phyloP scores from a whole-genome alignment of 2,329 filamentous ascomycete species.

The Colletotrichum lupini region DNA sequence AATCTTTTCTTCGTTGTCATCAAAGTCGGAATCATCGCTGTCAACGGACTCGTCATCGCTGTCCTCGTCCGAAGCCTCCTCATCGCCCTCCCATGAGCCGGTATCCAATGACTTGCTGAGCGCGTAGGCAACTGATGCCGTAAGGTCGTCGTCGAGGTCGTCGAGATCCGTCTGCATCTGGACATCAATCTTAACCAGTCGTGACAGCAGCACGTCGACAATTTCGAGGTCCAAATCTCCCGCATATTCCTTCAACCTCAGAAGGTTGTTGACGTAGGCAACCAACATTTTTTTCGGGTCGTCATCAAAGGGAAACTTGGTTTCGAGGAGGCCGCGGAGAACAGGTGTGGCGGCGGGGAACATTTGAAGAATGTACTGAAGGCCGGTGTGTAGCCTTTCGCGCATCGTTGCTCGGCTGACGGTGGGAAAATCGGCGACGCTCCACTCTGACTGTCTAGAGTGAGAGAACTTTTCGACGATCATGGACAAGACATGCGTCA shows the following conservation, averaged over 20 bases:
- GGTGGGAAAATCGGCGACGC: slow-evolving; percentile 62
- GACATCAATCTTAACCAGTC: slow-evolving; percentile 92
- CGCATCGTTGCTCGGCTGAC: slow-evolving; percentile 75
- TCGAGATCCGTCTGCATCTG: slow-evolving; percentile 95
- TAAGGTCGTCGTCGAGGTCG: slow-evolving; percentile 89
- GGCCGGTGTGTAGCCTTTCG: slow-evolving; percentile 77
- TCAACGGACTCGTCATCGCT: slow-evolving; percentile 78
- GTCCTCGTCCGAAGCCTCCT: slow-evolving; percentile 67
- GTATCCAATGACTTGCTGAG: slow-evolving; percentile 52
- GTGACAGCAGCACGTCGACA: slow-evolving; percentile 83
- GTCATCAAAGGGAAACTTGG: slow-evolving; percentile 80
- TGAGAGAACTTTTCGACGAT: slow-evolving; percentile 81
- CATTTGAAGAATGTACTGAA: slow-evolving; percentile 81
- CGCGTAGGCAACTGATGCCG: slow-evolving; percentile 75
- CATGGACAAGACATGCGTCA: slow-evolving; percentile 80
- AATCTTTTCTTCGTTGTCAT: slow-evolving; percentile 71
- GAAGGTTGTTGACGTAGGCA: slow-evolving; percentile 87
- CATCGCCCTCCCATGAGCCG: slow-evolving; percentile 60
- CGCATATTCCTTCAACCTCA: slow-evolving; percentile 81
- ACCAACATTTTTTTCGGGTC: slow-evolving; percentile 84
- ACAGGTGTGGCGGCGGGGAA: slow-evolving; percentile 82
- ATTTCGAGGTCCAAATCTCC: slow-evolving; percentile 84
- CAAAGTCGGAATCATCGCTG: slow-evolving; percentile 75
- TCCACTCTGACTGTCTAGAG: slow-evolving; percentile 57
- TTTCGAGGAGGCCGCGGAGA: slow-evolving; percentile 73